Evolutionary conservation across 108 stramenopile genomes (phyloP), one percentile per base, ranked within the genome.

Genomic region (Fistulifera pelliculosa): DNA sequence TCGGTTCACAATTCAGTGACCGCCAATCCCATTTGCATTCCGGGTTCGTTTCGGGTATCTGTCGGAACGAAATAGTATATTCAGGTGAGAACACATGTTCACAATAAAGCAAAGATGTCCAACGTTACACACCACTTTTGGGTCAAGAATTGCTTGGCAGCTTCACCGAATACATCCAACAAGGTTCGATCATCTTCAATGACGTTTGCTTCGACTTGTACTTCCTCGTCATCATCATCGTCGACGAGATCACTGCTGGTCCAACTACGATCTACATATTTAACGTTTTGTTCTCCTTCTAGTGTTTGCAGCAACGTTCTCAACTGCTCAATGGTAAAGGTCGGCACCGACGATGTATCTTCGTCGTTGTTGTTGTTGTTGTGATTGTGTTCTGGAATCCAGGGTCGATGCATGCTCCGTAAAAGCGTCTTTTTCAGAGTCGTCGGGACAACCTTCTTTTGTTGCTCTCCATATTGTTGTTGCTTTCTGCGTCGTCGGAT

Each of bases 131-230:
- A 57, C 49, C 24, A 85, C 64, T 42, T 81, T 65, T 79, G 63
- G 16, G 90, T 91, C 25, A 87, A 58, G 39, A 76, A 77, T 56
- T 91, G 83, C 62, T 91, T 91, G 39, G 90, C 73, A 14, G 63
- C 70, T 71, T 91, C 83, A 47, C 90, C 85, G 57, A 91, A 91
- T 38, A 80, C 56, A 60, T 91, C 89, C 21, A 91, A 71, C 13
- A 77, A 69, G 0, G 85, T 87, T 49, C 75, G 68, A 44, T 90
- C 81, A 47, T 88, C 80, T 14, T 69, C 67, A 4, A 19, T 11
- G 7, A 45, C 40, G 14, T 11, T 45, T 8, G 6, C 19, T 45
- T 45, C 11, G 44, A 11, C 7, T 45, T 4, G 19, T 3, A 8
- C 11, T 21, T 45, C 44, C 11, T 45, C 11, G 4, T 4, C 7